These are phyloP conservation scores for Tuber magnatum DNA, from an alignment of 495 filamentous ascomycete genomes.

Conservation along the genomic window DNA sequence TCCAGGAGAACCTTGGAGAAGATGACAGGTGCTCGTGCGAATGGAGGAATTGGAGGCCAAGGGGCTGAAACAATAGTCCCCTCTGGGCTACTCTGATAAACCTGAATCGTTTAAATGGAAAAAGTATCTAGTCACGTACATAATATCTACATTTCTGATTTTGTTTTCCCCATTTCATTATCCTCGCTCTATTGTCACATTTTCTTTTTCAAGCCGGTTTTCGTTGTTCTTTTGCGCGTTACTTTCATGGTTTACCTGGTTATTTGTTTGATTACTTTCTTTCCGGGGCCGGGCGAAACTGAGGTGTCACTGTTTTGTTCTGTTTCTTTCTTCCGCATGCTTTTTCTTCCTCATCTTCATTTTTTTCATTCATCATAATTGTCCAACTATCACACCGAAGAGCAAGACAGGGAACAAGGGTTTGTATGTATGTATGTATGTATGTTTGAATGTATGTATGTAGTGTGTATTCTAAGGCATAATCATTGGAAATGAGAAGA, in stretches of 20 bases:
- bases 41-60: conserved; percentile 60
- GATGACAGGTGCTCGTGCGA: conserved; percentile 55
- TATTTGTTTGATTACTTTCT: neutral
- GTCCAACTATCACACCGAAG: neutral
- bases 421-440: neutral
- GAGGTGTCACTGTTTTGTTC: neutral
- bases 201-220: neutral
- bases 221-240: neutral
- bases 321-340: neutral
- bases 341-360: neutral
- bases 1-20: conserved; percentile 58
- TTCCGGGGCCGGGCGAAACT: neutral
- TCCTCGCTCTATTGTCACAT: neutral
- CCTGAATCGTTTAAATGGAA: neutral
- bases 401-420: neutral
- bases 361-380: neutral
- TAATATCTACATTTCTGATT: neutral
- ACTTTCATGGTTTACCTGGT: neutral
- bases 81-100: neutral
- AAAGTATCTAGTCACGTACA: neutral
- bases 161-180: neutral
- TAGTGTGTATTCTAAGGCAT: neutral
- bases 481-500: neutral
- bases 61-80: neutral
- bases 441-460: conserved; percentile 1